Base-by-base conservation (phyloP, 441 rosid genomes). In the Bruguiera hainesii region DNA sequence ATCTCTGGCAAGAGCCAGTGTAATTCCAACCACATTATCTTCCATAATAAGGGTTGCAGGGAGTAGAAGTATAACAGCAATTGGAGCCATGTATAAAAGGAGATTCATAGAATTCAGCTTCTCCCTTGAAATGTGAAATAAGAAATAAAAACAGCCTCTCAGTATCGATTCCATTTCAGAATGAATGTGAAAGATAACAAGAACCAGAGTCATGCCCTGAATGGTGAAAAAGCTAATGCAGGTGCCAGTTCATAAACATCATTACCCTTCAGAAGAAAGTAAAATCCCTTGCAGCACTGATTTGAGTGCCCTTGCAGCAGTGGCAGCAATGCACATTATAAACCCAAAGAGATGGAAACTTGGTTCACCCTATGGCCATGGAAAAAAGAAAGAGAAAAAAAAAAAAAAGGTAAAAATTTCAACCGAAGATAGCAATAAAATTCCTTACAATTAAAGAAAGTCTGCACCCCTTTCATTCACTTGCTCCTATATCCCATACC, bases 181-280 rank as follows among this genome's bases (percentile, higher is more conserved):
- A 42, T 42, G 16, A 11, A 42, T 42, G 48, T 13, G 48, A 42
- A 42, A 42, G 48, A 42, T 42, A 11, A 42, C 13, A 13, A 42
- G 48, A 42, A 42, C 13, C 15, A 13, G 5, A 3, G 16, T 11
- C 48, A 42, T 42, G 48, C 18, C 5, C 13, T 11, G 5, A 11
- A 42, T 1, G 5, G 48, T 42, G 18, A 42, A 42, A 37, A 42
- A 23, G 13, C 48, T 6, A 28, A 70, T 0, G 13, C n/a, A 28
- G 31, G 59, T 29, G 50, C 28, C 59, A 61, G 51, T 62, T 56
- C 20, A 71, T 11, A 73, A 77, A 33, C 35, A 60, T 61, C 60
- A 84, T 81, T 76, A 94, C 98, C 96, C 98, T 82, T 94, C 97
- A 30, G 96, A 91, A 58, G 98, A 89, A 74, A 94, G 96, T 77